Evolutionary conservation across 2,329 filamentous ascomycete species (phyloP).

Genomic region (Fusarium sp.): DNA sequence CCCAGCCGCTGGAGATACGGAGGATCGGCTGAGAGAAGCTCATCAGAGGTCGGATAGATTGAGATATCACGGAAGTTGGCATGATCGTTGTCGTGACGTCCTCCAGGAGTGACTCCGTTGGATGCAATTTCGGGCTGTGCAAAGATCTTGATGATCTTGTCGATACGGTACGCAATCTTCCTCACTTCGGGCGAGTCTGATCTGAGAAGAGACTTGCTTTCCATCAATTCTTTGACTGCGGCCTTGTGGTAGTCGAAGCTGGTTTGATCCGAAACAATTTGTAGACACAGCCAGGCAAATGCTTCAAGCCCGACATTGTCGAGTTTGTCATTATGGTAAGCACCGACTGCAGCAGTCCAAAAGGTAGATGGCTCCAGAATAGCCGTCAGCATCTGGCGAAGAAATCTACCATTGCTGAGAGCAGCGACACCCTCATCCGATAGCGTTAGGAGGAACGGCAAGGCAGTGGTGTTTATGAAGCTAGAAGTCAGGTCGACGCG

Average conservation of each 20-base stretch:
- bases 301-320: conserved; percentile 44
- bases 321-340: conserved; percentile 44
- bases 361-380: conserved; percentile 63
- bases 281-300: conserved; percentile 60
- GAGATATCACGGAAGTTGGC: conserved; percentile 67
- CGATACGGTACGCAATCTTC: conserved; percentile 48
- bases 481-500: conserved; percentile 33
- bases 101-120: conserved; percentile 58
- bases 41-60: conserved; percentile 73
- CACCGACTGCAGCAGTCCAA: conserved; percentile 59
- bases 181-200: conserved; percentile 37
- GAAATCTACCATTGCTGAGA: conserved; percentile 33
- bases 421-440: conserved; percentile 21
- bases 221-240: conserved; percentile 40
- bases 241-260: conserved; percentile 11
- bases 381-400: conserved; percentile 49
- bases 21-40: conserved; percentile 62
- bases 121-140: background rate
- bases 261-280: conserved; percentile 49
- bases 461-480: conserved; percentile 41
- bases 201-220: conserved; percentile 37
- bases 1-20: conserved; percentile 65
- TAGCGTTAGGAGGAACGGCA: conserved; percentile 26
- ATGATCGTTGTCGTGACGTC: conserved; percentile 79
- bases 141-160: conserved; percentile 48